phyloP scores from a whole-genome alignment of 2,329 filamentous ascomycete species.

The Alternaria alternata region DNA sequence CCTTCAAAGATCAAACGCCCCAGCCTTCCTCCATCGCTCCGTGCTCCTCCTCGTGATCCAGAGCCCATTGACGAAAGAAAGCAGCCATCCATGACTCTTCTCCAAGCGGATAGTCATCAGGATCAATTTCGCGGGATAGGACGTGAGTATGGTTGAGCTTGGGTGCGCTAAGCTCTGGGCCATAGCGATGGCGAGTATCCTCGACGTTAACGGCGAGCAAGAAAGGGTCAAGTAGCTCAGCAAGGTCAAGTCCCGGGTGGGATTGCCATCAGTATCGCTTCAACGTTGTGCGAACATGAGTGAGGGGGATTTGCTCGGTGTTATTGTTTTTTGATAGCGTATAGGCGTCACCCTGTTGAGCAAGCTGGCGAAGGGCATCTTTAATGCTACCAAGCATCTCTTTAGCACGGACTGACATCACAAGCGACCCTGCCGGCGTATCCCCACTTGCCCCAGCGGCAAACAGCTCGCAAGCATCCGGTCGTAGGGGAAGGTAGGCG shows the following conservation, averaged over 20 bases:
- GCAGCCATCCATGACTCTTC: conserved; percentile 27
- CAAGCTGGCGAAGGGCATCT: conserved; percentile 16
- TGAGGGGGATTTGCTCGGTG: neutral
- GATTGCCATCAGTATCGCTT: conserved; percentile 27
- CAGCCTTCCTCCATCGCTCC: conserved; percentile 24
- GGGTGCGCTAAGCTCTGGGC: neutral
- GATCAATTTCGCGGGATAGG: neutral
- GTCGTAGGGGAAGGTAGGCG: conserved; percentile 9
- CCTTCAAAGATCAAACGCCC: conserved; percentile 18
- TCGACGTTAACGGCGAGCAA: neutral
- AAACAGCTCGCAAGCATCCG: conserved; percentile 22
- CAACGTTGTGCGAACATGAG: conserved; percentile 18
- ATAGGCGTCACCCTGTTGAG: conserved; percentile 17
- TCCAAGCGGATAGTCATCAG: neutral
- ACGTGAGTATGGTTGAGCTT: neutral
- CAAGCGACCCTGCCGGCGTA: neutral
- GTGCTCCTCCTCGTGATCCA: conserved; percentile 24
- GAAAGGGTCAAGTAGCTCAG: conserved; percentile 13
- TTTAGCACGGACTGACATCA: conserved; percentile 24
- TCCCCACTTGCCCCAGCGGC: conserved; percentile 18
- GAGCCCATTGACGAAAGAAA: conserved; percentile 25
- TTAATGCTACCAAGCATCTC: conserved; percentile 27
- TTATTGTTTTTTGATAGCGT: conserved; percentile 5
- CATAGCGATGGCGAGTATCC: neutral
- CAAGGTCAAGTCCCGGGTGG: conserved; percentile 14